Evolutionary conservation across 768 basidiomycete species (phyloP), one percentile per base, ranked within the genome.

Genomic region (Mycena amicta): DNA sequence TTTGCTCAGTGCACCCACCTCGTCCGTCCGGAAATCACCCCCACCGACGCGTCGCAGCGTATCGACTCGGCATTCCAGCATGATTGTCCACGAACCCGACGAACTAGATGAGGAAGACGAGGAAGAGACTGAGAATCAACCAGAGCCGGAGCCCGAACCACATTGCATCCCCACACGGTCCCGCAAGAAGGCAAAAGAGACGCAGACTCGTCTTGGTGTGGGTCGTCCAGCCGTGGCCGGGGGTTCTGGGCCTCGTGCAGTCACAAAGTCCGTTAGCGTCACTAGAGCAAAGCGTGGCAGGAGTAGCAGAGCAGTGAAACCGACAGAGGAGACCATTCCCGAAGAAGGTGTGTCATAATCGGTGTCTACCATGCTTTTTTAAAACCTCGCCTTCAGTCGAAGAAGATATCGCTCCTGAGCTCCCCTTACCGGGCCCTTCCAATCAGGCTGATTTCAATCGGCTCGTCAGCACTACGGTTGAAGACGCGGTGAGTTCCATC

Each of bases 141-240:
- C 63, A 16, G 59, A 66, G 33, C 53, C 61, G 22, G 61, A 67
- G 55, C 64, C 71, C 6, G 67, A 71, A 60, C 72, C 66, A 28
- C 68, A 73, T 12, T 59, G 68, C 12, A 60, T 60, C 26, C 65
- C 70, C 4, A 72, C 76, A 26, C 82, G 88, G 12, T 83, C 83
- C 28, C 79, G 88, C 55, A 90, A 89, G 67, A 90, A 89, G 67
- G 86, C 89, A 13, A 90, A 86, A 69, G 88, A 90, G 51, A 79
- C 83, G 3, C 90, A 90, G 70, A 82, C 79, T 40, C 78, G 77
- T 61, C 77, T 92, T 18, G 91, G 91, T 51, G 84, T 90, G 15
- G 90, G 90, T 2, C 79, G 86, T 63, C 90, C 90, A 8, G 76
- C 78, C 6, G 75, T 77, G 18, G 87, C 81, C 29, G 90, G 89